Percentiles rank a stretch among this genome's conserved stretches.
phyloP scores from a whole-genome alignment of 768 basidiomycete species.

The Amanita pallidorosea region DNA sequence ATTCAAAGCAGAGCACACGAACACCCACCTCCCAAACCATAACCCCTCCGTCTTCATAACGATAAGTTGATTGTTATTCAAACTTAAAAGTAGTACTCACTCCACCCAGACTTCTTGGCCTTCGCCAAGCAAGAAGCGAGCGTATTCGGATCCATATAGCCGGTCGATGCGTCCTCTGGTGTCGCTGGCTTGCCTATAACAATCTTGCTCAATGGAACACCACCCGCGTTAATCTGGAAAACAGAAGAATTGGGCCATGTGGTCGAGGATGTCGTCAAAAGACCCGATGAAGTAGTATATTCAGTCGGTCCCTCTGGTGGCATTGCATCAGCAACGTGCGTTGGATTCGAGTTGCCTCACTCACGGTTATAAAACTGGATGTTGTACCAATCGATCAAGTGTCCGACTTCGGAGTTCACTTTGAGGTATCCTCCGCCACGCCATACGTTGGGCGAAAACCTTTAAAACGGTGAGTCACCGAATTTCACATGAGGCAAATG shows the following conservation, averaged over 20 bases:
- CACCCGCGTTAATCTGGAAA: constrained; percentile 38
- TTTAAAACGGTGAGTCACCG: constrained; percentile 8
- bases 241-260: constrained; percentile 42
- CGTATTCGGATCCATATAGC: constrained; percentile 39
- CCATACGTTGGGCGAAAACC: constrained; percentile 32
- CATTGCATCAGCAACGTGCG: background rate
- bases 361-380: constrained; percentile 29
- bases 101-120: constrained; percentile 45
- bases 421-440: constrained; percentile 45
- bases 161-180: constrained; percentile 30
- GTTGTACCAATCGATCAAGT: constrained; percentile 57
- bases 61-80: background rate
- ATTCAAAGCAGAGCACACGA: background rate
- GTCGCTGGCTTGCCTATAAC: constrained; percentile 55
- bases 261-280: constrained; percentile 40
- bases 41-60: background rate
- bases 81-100: constrained; percentile 18
- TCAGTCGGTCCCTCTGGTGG: constrained; percentile 36
- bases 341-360: background rate
- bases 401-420: constrained; percentile 42
- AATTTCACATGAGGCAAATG: background rate
- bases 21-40: background rate
- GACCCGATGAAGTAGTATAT: constrained; percentile 41
- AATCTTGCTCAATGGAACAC: constrained; percentile 42
- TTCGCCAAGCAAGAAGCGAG: constrained; percentile 40